phyloP scores from a whole-genome alignment of 495 filamentous ascomycete species.

The Trichocladium antarcticum region DNA sequence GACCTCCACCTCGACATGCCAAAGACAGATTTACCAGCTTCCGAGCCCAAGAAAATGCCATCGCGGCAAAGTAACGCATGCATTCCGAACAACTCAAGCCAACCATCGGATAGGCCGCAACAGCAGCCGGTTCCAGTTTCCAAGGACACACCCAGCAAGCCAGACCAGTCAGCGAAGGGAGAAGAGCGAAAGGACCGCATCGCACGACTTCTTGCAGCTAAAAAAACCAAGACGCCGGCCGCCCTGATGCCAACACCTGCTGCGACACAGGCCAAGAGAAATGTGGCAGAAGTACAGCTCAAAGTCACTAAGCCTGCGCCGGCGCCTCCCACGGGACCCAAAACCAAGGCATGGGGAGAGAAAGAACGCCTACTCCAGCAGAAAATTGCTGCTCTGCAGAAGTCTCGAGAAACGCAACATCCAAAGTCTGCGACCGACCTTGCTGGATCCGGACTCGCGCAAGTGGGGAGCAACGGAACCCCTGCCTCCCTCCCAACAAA shows the following conservation, averaged over 20 bases:
- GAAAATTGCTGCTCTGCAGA: conserved; percentile 39
- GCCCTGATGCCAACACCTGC: conserved; percentile 4
- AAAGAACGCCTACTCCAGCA: conserved; percentile 38
- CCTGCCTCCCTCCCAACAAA: neutral
- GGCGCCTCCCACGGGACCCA: conserved; percentile 16
- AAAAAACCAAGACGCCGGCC: conserved; percentile 26
- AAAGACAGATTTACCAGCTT: conserved; percentile 11
- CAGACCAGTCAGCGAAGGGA: conserved; percentile 33
- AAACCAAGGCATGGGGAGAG: conserved; percentile 29
- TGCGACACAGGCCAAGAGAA: conserved; percentile 6
- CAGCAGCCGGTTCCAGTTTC: conserved; percentile 3
- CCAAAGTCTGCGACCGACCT: conserved; percentile 8
- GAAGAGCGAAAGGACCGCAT: conserved; percentile 69
- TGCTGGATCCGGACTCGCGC: neutral
- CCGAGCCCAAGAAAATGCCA: neutral
- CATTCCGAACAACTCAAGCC: neutral
- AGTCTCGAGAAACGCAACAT: conserved; percentile 22
- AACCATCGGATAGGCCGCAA: neutral
- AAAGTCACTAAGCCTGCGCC: neutral
- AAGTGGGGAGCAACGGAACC: neutral
- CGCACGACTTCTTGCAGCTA: conserved; percentile 58
- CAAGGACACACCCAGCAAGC: conserved; percentile 5
- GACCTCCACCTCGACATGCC: conserved; percentile 48
- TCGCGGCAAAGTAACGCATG: neutral
- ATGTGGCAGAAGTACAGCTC: conserved; percentile 4